Conservation (phyloP, 495 filamentous ascomycete species). For the Lineolata rhizophorae region DNA sequence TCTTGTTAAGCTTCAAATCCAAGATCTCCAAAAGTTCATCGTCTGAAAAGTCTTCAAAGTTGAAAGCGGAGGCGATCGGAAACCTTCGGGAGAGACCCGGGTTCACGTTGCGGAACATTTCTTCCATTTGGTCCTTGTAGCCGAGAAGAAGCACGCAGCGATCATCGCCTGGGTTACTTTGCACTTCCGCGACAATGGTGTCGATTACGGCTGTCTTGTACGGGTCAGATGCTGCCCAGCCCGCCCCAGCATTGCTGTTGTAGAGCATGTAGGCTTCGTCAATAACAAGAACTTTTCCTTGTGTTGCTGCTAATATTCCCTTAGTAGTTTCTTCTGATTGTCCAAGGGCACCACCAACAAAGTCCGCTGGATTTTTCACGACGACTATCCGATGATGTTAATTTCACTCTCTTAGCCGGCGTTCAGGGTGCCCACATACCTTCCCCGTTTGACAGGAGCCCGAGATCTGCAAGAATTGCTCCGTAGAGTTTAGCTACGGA, state of each 20-base stretch:
- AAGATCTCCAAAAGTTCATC: slow-evolving; percentile 34
- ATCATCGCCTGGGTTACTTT: slow-evolving; percentile 55
- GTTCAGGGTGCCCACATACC: slow-evolving; percentile 3
- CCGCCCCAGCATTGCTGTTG: neutral
- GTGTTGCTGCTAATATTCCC: slow-evolving; percentile 5
- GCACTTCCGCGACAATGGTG: slow-evolving; percentile 69
- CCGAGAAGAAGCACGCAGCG: slow-evolving; percentile 57
- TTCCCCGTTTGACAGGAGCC: slow-evolving; percentile 15
- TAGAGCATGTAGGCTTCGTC: slow-evolving; percentile 13
- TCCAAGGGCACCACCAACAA: slow-evolving; percentile 8
- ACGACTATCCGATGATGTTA: slow-evolving; percentile 9
- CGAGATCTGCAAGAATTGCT: slow-evolving; percentile 13
- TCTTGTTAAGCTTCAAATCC: slow-evolving; percentile 29
- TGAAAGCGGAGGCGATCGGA: slow-evolving; percentile 37
- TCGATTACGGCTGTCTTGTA: slow-evolving; percentile 6
- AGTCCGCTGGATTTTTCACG: slow-evolving; percentile 11
- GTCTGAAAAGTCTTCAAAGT: slow-evolving; percentile 48
- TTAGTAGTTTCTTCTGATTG: slow-evolving; percentile 9
- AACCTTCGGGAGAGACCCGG: slow-evolving; percentile 53
- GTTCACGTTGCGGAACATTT: slow-evolving; percentile 66
- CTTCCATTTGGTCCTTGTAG: slow-evolving; percentile 53
- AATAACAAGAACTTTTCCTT: slow-evolving; percentile 12
- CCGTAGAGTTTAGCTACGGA: slow-evolving; percentile 47
- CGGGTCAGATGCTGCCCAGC: no score
- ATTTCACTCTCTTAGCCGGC: neutral